phyloP scores from a whole-genome alignment of 192 early-diverging fungal genomes.

The Backusella mclennaniae region DNA sequence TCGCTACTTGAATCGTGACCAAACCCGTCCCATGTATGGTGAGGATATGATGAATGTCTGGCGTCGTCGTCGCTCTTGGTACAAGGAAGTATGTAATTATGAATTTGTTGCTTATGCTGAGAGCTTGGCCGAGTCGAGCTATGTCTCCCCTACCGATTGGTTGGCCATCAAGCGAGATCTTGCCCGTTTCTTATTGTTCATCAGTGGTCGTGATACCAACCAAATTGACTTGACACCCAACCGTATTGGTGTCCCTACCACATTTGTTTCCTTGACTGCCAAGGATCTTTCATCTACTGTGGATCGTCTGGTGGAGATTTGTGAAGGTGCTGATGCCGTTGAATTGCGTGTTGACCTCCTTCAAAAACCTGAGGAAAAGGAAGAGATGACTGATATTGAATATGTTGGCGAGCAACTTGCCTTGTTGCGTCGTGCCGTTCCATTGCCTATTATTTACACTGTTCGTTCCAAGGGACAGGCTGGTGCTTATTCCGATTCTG shows the following conservation, averaged over 20 bases:
- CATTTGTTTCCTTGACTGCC: constrained; percentile 88
- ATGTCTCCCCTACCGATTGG: constrained; percentile 59
- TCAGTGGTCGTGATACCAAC: constrained; percentile 47
- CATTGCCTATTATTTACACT: constrained; percentile 90
- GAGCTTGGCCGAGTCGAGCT: constrained; percentile 36
- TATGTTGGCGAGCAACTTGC: constrained; percentile 81
- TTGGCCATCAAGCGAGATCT: constrained; percentile 75
- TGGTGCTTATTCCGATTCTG: constrained; percentile 75
- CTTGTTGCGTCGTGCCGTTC: constrained; percentile 64
- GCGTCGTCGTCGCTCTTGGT: constrained; percentile 73
- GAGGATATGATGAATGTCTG: constrained; percentile 82
- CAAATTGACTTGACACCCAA: constrained; percentile 30
- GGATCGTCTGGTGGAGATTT: constrained; percentile 56
- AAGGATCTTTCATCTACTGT: constrained; percentile 55
- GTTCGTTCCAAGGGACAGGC: constrained; percentile 88
- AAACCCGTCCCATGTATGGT: constrained; percentile 78
- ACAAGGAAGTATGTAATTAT: constrained; percentile 73
- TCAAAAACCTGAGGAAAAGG: constrained; percentile 40
- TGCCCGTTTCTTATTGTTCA: constrained; percentile 63
- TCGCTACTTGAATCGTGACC: constrained; percentile 77
- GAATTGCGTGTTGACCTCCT: constrained; percentile 94
- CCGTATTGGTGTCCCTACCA: constrained; percentile 50
- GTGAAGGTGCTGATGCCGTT: constrained; percentile 82
- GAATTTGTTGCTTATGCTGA: constrained; percentile 69
- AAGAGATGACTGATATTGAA: constrained; percentile 42